Evolutionary conservation across 2,329 filamentous ascomycete genomes (phyloP), one percentile per base, ranked within the genome.

Genomic region (Aspergillus fructus): DNA sequence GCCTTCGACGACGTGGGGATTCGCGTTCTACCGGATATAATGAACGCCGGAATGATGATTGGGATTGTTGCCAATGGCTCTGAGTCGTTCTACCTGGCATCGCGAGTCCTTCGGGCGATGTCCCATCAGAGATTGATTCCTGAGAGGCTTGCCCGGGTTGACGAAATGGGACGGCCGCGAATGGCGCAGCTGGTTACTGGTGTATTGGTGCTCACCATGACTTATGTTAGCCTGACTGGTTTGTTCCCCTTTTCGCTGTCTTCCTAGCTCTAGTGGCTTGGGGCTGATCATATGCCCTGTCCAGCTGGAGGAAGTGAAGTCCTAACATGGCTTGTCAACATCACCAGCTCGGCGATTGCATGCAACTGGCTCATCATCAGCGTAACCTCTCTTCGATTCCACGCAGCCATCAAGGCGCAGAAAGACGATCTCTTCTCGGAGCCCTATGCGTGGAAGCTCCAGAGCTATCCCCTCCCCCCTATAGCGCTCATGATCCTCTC

Each of bases 301-400:
- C 24, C 21, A 60, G 58, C 40, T 9, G 47, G 49, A n/a, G 50
- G 54, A 9, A 47, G 47, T 13, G 46, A 60, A 15, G 50, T 57
- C 11, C 47, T 60, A 2, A 60, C 57, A 15, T 60, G 54, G 54
- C 43, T 57, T 12, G 57, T 60, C 21, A 19, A 46, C 46, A 71
- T 75, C 52, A 67, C 71, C 7, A 71, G 67, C 27, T 63, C 72
- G 2, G 65, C 64, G 4, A 72, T 65, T 60, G 74, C 74, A 59
- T 66, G 62, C 58, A 68, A 68, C 50, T 75, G 72, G 70, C 61
- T 72, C 27, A 67, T 75, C 21, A 68, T 75, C 41, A 53, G 65
- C 11, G 63, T 72, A 54, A 73, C 67, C 6, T 67, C 63, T 4
- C 70, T 62, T 40, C 65, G 69, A 5, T 75, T 75, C 60, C 71